phyloP scores from a whole-genome alignment of 768 basidiomycete species.

The Terana coerulea region DNA sequence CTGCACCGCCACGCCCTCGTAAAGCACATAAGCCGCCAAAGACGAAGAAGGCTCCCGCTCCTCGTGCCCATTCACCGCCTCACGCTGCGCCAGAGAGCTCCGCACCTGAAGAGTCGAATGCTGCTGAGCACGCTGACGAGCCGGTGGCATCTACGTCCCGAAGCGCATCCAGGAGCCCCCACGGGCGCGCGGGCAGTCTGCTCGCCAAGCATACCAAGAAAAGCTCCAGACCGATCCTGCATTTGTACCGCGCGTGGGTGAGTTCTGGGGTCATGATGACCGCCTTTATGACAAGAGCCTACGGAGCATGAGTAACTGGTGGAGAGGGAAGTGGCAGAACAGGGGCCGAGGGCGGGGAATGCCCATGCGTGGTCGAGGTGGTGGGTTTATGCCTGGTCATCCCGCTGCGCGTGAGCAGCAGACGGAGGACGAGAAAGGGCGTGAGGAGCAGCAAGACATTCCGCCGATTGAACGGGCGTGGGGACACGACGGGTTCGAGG shows the following conservation, averaged over 20 bases:
- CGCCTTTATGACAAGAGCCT: conserved; percentile 80
- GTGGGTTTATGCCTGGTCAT: conserved; percentile 34
- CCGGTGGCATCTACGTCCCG: conserved; percentile 39
- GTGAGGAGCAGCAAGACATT: conserved; percentile 24
- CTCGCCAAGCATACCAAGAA: conserved; percentile 83
- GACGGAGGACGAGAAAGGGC: conserved; percentile 14
- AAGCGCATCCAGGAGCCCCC: conserved; percentile 23
- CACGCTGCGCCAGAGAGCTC: conserved; percentile 27
- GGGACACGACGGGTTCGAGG: conserved; percentile 88
- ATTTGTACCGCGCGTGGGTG: conserved; percentile 85
- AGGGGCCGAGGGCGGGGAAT: conserved; percentile 58
- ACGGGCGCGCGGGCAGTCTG: conserved; percentile 51
- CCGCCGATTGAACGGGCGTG: conserved; percentile 68
- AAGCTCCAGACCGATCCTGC: conserved; percentile 82
- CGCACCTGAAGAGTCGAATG: conserved; percentile 21
- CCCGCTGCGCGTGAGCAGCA: conserved; percentile 7
- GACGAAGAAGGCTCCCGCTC: conserved; percentile 33
- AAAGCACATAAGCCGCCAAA: conserved; percentile 24
- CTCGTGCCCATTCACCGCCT: too few relatives aligned
- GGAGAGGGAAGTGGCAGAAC: conserved; percentile 76
- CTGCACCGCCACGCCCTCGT: conserved; percentile 18
- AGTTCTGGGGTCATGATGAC: conserved; percentile 95
- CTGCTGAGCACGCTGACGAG: conserved; percentile 26
- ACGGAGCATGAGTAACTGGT: conserved; percentile 82
- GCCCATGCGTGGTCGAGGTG: conserved; percentile 51